Evolutionary conservation across 495 filamentous ascomycete genomes (phyloP), one percentile per base, ranked within the genome.

Genomic region (Penicillium dipodomyicola): DNA sequence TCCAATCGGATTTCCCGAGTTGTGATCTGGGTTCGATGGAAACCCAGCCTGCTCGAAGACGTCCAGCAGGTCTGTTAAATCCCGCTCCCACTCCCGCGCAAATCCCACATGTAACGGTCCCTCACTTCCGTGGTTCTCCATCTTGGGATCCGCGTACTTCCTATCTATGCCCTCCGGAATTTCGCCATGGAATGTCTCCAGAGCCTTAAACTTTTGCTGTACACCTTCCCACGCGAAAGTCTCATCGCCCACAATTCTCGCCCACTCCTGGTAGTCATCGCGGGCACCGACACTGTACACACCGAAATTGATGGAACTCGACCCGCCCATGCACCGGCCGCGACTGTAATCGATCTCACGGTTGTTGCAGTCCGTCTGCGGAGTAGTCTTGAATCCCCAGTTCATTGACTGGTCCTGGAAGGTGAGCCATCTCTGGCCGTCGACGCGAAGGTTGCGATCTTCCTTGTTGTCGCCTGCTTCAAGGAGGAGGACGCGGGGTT

Each of bases 281-380:
- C 70, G 65, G 1, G 80, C 72, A 1, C 84, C 84, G 19, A 78
- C 52, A 39, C 72, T 80, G 58, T 72, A 87, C 11, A 80, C 71
- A 30, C 74, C 77, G 52, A 85, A 85, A 65, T 88, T 88, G 60
- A 86, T 79, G 17, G 78, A 79, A 51, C 71, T 82, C 2, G 76
- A 80, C 9, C 84, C 85, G 15, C 83, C 83, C 3, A 87, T 69
- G 7, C 82, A 82, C 12, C 73, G 72, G 2, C 83, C 83, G n/a
- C 82, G 74, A 32, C 75, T 76, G 51, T 82, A 80, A 58, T 80
- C 76, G 11, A 86, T 63, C 49, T 73, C 65, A 4, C 80, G 75
- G 47, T 72, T 64, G 23, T 63, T 69, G 40, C 78, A 74, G 50
- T 80, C 58, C 8, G 56, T 42, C 52, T 86, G 83, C 1, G 81